These are phyloP conservation scores for Coniochaeta sp. DNA, from an alignment of 2,329 filamentous ascomycete genomes.

Conservation along the genomic window DNA sequence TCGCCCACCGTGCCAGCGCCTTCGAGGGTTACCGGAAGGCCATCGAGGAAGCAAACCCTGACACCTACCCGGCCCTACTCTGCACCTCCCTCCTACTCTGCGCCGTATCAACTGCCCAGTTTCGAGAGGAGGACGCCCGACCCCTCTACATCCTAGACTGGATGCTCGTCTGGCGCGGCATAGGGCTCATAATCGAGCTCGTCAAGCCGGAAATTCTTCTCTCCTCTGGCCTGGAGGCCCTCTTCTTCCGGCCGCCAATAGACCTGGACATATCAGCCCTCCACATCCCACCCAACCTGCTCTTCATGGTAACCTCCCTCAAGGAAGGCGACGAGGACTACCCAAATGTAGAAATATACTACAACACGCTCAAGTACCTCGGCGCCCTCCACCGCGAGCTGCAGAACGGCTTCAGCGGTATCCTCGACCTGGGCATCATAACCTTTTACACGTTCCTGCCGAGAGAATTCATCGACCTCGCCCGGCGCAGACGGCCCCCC, in stretches of 20 bases:
- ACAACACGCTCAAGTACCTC: constrained; percentile 38
- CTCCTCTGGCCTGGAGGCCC: constrained; percentile 34
- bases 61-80: constrained; percentile 41
- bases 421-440: constrained; percentile 41
- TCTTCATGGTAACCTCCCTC: constrained; percentile 42
- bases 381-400: constrained; percentile 46
- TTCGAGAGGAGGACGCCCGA: constrained; percentile 37
- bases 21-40: constrained; percentile 46
- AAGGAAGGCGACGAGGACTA: constrained; percentile 33
- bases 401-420: constrained; percentile 32
- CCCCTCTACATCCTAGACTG: constrained; percentile 47
- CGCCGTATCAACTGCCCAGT: constrained; percentile 41
- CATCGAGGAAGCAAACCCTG: constrained; percentile 36
- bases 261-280: constrained; percentile 32
- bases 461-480: constrained; percentile 34
- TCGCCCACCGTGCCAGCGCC: constrained; percentile 40
- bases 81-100: constrained; percentile 44
- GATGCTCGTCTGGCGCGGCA: constrained; percentile 49
- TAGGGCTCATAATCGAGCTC: constrained; percentile 39
- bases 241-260: constrained; percentile 43
- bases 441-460: constrained; percentile 48
- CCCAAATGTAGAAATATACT: constrained; percentile 31
- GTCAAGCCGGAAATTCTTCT: constrained; percentile 22
- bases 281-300: constrained; percentile 39
- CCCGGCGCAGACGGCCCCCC: constrained; percentile 32